A percentile compares a stretch with the other conserved stretches of the same genome.
phyloP scores from a whole-genome alignment of 768 basidiomycete genomes.

The Asterophora parasitica region DNA sequence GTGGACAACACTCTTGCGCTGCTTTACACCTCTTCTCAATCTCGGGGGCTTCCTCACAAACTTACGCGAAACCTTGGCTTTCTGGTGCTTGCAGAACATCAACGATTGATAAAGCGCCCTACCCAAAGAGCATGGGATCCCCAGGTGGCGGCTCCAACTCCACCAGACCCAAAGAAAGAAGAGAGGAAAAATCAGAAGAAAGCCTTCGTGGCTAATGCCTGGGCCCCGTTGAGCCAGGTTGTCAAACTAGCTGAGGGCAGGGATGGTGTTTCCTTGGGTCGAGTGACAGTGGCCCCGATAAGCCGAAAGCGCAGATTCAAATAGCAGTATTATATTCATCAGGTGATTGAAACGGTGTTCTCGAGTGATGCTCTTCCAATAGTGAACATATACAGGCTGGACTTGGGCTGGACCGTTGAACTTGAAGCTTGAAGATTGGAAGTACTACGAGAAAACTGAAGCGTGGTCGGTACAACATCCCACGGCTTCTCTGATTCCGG shows the following conservation, averaged over 20 bases:
- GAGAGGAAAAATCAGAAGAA: slow-evolving; percentile 16
- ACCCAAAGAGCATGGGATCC: slow-evolving; percentile 34
- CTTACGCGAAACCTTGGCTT: slow-evolving; percentile 51
- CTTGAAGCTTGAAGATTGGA: too few relatives aligned
- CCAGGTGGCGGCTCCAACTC: slow-evolving; percentile 19
- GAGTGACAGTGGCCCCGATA: slow-evolving; percentile 24
- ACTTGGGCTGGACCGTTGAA: too few relatives aligned
- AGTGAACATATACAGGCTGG: too few relatives aligned
- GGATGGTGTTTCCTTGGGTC: slow-evolving; percentile 45
- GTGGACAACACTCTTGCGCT: slow-evolving; percentile 67
- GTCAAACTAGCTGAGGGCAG: slow-evolving; percentile 57
- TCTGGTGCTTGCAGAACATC: slow-evolving; percentile 32
- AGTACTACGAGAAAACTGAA: too few relatives aligned
- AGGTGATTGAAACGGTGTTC: too few relatives aligned
- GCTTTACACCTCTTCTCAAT: slow-evolving; percentile 55
- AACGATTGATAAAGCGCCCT: slow-evolving; percentile 19
- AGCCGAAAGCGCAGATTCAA: slow-evolving; percentile 13
- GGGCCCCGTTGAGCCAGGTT: slow-evolving; percentile 48
- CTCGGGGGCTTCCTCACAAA: slow-evolving; percentile 58
- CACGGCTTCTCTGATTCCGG: too few relatives aligned
- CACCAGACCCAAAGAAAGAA: slow-evolving; percentile 6
- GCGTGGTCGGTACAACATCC: background rate
- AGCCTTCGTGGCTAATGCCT: slow-evolving; percentile 32
- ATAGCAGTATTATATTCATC: background rate
- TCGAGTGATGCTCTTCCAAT: too few relatives aligned